Percentiles rank a stretch among this genome's conserved stretches.
phyloP scores from a whole-genome alignment of 1,284 basidiomycete species.

The Gomphus sp. region DNA sequence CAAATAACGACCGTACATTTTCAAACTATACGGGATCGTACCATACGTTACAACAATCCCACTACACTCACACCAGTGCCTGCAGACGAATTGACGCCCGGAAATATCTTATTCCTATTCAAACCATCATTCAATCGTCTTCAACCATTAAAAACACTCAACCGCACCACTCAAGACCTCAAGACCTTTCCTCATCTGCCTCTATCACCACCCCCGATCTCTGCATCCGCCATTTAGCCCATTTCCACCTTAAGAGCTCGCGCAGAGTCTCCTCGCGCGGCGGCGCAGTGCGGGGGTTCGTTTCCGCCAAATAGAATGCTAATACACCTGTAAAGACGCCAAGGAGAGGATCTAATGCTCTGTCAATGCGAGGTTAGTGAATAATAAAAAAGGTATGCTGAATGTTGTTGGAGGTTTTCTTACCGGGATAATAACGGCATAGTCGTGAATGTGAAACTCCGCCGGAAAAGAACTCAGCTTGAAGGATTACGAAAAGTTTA shows the following conservation, averaged over 20 bases:
- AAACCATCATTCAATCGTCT: too few species aligned
- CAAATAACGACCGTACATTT: too few species aligned
- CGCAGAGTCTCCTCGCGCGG: conserved; percentile 54
- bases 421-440: conserved; percentile 4
- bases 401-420: not conserved
- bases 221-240: conserved; percentile 22
- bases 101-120: too few species aligned
- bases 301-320: conserved; percentile 80
- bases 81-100: too few species aligned
- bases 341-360: conserved; percentile 61
- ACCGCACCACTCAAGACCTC: too few species aligned
- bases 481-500: too few species aligned
- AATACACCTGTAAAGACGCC: conserved; percentile 77
- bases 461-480: not conserved
- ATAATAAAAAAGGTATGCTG: not conserved
- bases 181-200: not conserved
- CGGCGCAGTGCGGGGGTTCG: conserved; percentile 70
- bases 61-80: too few species aligned
- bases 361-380: conserved; percentile 18
- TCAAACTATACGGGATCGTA: too few species aligned
- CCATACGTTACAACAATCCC: too few species aligned
- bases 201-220: not conserved
- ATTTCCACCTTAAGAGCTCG: conserved; percentile 66
- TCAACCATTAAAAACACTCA: too few species aligned
- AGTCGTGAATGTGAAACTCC: too few species aligned